Conservation (phyloP, 768 basidiomycete genomes). For the Calocera viscosa region DNA sequence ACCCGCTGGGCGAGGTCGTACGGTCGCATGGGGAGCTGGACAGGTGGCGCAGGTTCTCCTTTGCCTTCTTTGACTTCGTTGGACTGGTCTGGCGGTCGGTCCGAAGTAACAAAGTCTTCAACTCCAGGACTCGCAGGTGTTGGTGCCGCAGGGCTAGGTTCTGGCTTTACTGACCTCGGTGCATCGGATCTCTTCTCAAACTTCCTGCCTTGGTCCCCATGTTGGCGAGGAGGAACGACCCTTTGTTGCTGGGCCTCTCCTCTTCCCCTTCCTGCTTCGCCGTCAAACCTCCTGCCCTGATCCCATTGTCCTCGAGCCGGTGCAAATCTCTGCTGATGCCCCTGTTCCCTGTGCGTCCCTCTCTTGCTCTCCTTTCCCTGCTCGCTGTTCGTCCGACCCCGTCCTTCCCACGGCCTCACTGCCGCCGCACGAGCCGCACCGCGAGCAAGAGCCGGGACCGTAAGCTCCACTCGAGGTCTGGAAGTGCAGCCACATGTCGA, state of each 20-base stretch:
- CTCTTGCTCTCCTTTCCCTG: background rate
- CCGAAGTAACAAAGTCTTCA: background rate
- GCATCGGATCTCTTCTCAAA: no score
- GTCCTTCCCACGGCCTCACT: background rate
- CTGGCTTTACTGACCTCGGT: no score
- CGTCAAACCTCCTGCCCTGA: background rate
- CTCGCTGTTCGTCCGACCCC: background rate
- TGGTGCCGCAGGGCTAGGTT: no score
- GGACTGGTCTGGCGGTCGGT: background rate
- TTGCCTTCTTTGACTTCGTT: no score
- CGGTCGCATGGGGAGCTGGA: conserved; percentile 14
- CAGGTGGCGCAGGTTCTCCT: background rate
- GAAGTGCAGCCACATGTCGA: background rate
- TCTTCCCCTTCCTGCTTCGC: background rate
- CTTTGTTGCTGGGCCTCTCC: no score
- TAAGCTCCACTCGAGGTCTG: background rate
- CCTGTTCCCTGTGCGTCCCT: background rate
- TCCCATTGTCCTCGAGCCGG: background rate
- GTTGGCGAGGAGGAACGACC: no score
- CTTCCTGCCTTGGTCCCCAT: no score
- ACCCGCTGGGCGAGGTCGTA: conserved; percentile 16
- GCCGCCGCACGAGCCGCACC: background rate
- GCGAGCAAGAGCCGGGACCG: background rate
- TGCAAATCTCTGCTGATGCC: conserved; percentile 26
- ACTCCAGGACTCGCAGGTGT: no score